Evolutionary conservation across 2,329 filamentous ascomycete genomes (phyloP).

Genomic region (Botrytis galanthina): DNA sequence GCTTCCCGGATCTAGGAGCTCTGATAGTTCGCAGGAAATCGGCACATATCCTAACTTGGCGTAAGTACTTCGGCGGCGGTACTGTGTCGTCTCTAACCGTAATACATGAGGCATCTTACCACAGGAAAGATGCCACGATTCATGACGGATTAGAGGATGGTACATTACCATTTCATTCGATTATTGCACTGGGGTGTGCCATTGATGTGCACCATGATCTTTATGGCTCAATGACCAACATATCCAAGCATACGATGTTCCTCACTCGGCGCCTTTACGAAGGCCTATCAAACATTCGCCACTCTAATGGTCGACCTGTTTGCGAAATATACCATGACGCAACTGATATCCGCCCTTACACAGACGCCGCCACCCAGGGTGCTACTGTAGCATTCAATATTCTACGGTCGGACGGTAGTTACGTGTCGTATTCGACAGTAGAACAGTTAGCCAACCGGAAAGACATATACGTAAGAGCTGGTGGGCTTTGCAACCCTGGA

Average conservation of each 20-base stretch:
- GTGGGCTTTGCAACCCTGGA: constrained; percentile 87
- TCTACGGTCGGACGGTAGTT: constrained; percentile 63
- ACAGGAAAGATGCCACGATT: constrained; percentile 69
- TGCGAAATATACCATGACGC: constrained; percentile 36
- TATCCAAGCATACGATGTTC: constrained; percentile 68
- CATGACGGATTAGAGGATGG: constrained; percentile 88
- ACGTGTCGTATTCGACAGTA: constrained; percentile 75
- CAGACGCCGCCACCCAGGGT: constrained; percentile 48
- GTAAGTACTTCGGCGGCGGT: constrained; percentile 87
- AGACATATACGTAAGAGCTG: constrained; percentile 79
- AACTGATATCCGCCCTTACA: constrained; percentile 36
- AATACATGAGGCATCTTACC: constrained; percentile 72
- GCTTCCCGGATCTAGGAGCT: constrained; percentile 85
- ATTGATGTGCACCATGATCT: constrained; percentile 66
- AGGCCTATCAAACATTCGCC: constrained; percentile 57
- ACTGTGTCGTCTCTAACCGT: constrained; percentile 87
- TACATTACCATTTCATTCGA: constrained; percentile 84
- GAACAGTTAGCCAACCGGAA: constrained; percentile 82
- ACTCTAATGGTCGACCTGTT: constrained; percentile 55
- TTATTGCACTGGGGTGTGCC: constrained; percentile 75
- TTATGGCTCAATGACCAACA: constrained; percentile 65
- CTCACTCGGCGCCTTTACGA: constrained; percentile 59
- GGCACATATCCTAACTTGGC: constrained; percentile 58
- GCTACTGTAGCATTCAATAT: constrained; percentile 85
- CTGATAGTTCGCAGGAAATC: constrained; percentile 75